A percentile compares a stretch with the other conserved stretches of the same genome.
Evolutionary conservation across 2,329 filamentous ascomycete genomes (phyloP).

Genomic region (Cytospora piceicola): DNA sequence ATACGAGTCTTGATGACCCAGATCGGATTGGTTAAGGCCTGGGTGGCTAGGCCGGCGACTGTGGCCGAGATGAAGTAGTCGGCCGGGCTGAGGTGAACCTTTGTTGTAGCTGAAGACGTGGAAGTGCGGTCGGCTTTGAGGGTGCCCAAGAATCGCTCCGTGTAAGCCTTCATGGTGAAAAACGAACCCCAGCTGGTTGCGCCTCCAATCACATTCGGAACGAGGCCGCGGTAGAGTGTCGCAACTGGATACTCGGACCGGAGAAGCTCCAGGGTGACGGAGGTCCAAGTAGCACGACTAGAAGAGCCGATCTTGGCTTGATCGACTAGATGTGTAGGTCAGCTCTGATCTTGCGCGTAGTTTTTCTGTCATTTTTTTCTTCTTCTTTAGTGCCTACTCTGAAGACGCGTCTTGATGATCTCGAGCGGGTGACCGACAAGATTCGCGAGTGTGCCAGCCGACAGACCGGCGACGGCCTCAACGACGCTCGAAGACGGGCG

Average conservation of each 20-base stretch:
- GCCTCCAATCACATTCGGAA: slow-evolving; percentile 90
- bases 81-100: slow-evolving; percentile 53
- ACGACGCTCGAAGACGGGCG: slow-evolving; percentile 73
- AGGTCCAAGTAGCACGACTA: slow-evolving; percentile 50
- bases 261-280: slow-evolving; percentile 54
- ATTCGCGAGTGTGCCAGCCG: slow-evolving; percentile 84
- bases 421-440: slow-evolving; percentile 90
- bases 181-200: slow-evolving; percentile 90
- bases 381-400: slow-evolving; percentile 60
- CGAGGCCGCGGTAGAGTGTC: slow-evolving; percentile 86
- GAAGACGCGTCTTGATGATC: slow-evolving; percentile 93
- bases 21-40: slow-evolving; percentile 87
- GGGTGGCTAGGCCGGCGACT: slow-evolving; percentile 72
- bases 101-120: slow-evolving; percentile 23
- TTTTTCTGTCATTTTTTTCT: too few relatives aligned
- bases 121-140: slow-evolving; percentile 36
- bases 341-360: not conserved
- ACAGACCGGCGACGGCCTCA: slow-evolving; percentile 88
- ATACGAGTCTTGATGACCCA: slow-evolving; percentile 99
- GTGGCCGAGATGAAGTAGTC: slow-evolving; percentile 84
- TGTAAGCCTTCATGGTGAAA: slow-evolving; percentile 74
- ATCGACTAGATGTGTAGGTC: slow-evolving; percentile 47
- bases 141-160: slow-evolving; percentile 52
- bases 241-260: slow-evolving; percentile 59
- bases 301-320: slow-evolving; percentile 45